Evolutionary conservation across 75 land plant species (phyloP).

Genomic region (Adiantum capillusveneris): DNA sequence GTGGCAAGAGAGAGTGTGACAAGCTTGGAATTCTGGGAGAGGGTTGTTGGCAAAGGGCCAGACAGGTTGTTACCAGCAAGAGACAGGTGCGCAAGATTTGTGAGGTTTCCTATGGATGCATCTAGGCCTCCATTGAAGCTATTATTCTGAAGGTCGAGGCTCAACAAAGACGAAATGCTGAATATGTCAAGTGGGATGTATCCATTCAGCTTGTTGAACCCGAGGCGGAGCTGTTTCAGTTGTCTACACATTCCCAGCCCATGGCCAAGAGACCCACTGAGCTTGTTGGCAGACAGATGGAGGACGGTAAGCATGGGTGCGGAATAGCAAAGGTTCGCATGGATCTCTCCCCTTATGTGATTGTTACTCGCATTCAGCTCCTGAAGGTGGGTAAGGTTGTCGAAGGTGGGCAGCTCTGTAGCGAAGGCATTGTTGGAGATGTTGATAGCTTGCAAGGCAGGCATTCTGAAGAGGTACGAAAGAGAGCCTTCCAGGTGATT

Average conservation of each 20-base stretch:
- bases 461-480: not conserved
- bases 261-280: constrained; percentile 21
- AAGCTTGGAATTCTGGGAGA: constrained; percentile 20
- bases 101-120: constrained; percentile 28
- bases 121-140: constrained; percentile 27
- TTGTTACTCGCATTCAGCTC: constrained; percentile 44
- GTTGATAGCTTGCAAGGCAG: constrained; percentile 18
- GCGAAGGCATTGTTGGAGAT: constrained; percentile 40
- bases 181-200: constrained; percentile 30
- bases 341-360: constrained; percentile 30
- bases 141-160: constrained; percentile 35
- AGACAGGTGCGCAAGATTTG: constrained; percentile 32
- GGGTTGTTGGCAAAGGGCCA: constrained; percentile 38
- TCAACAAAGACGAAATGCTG: constrained; percentile 10
- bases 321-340: constrained; percentile 16
- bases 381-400: constrained; percentile 10
- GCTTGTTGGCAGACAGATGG: constrained; percentile 42
- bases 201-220: constrained; percentile 35
- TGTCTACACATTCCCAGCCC: constrained; percentile 27
- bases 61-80: constrained; percentile 45
- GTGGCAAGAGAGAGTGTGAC: constrained; percentile 12
- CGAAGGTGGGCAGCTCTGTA: constrained; percentile 17
- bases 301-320: constrained; percentile 15
- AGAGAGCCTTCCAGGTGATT: constrained; percentile 34
- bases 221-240: constrained; percentile 28